Evolutionary conservation across 179 eudicot species (phyloP), one percentile per base, ranked within the genome.

Genomic region (Gypsophila paniculata): DNA sequence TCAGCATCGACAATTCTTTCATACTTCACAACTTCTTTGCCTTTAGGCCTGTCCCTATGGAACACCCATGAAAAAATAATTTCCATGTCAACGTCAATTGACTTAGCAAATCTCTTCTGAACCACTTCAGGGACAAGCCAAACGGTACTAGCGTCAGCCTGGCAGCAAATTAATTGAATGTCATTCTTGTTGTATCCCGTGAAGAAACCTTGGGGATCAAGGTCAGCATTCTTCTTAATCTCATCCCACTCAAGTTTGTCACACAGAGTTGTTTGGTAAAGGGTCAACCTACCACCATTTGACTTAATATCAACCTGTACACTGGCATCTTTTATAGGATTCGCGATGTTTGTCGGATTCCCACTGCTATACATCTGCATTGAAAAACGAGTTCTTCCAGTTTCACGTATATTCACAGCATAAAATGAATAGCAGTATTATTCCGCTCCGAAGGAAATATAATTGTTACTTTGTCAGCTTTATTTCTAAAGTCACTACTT

Each of bases 281-380:
- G 74, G 38, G 90, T 89, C 83, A 93, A 77, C 80, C 87, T 87
- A 80, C 98, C 98, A 52, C 86, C 93, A 65, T 53, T 68, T 69
- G 96, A 85, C 84, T 86, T 89, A 39, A 93, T 88, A 80, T 90
- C 95, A 80, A 93, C 83, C 75, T 91, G 96, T 81, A 89, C 93
- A 83, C 87, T 85, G 70, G 89, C 96, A 78, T 93, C 98, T 71
- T 86, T 89, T 61, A 93, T 85, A 58, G 98, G 98, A 80, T 93
- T 93, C 61, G 95, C 93, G 74, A 89, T 89, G 80, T 93, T 93
- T 72, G 98, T 89, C 39, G 98, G 98, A 78, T 93, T 93, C 67
- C 97, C 97, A 78, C 98, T 93, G 86, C 98, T 93, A 75, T 93
- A 93, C 96, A 93, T 93, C 98, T 93, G 89, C 72, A 82, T 68